Percentiles rank a stretch among this genome's conserved stretches.
Conservation (phyloP, 2,329 filamentous ascomycete genomes). For the Alternaria solani region DNA sequence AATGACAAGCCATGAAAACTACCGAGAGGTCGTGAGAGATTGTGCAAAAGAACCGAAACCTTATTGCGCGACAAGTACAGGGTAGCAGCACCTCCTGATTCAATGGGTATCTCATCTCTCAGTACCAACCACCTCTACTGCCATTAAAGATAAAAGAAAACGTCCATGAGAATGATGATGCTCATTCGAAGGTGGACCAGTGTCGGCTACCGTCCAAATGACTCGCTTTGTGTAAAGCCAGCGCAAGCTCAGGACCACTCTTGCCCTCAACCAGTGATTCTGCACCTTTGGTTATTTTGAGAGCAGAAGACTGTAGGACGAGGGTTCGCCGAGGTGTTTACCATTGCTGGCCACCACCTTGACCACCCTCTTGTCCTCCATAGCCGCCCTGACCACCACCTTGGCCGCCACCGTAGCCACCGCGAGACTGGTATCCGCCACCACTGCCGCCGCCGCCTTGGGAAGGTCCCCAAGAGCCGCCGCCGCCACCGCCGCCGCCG, state of each 20-base stretch:
- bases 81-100: conserved; percentile 48
- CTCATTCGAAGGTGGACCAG: conserved; percentile 34
- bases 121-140: conserved; percentile 46
- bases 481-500: conserved; percentile 37
- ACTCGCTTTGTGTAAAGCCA: conserved; percentile 16
- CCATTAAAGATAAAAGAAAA: conserved; percentile 33
- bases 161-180: conserved; percentile 36
- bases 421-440: conserved; percentile 43
- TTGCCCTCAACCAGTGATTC: conserved; percentile 16
- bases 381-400: conserved; percentile 32
- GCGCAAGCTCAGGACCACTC: conserved; percentile 16
- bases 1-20: conserved; percentile 14
- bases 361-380: conserved; percentile 37
- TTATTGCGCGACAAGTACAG: conserved; percentile 37
- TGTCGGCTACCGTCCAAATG: conserved; percentile 34
- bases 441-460: conserved; percentile 42
- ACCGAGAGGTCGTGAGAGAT: conserved; percentile 25
- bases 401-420: conserved; percentile 41
- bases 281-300: conserved; percentile 18
- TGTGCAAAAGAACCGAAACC: conserved; percentile 32
- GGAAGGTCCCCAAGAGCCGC: conserved; percentile 31
- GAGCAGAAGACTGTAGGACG: conserved; percentile 20
- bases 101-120: conserved; percentile 52
- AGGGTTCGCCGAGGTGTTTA: conserved; percentile 29
- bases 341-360: conserved; percentile 47